Base-by-base conservation (phyloP, 2,329 filamentous ascomycete genomes). In the Raffaelea deltoideospora region DNA sequence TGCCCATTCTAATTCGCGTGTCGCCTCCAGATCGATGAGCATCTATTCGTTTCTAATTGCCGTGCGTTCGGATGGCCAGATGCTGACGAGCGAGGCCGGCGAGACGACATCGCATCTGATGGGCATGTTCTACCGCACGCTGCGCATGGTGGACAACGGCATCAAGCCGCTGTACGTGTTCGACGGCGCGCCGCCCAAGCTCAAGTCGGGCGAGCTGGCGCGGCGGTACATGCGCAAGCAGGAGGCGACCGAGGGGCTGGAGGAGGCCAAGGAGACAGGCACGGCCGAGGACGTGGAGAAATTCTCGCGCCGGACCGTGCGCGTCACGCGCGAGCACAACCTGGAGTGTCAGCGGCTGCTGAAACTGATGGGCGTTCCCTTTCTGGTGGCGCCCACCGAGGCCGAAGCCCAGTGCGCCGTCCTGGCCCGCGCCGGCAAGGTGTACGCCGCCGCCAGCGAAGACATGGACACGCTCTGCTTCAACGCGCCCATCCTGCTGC, bases 391-490 rank as follows among this genome's bases (percentile, higher is more conserved):
- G 0, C 90, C 90, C 0, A 98, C 90, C 0, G 90, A 98, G 58
- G 90, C 90, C 5, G 90, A 98, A 63, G 90, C 90, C 2, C 90
- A 98, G 56, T 98, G 90, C 55, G 90, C 90, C 3, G 80, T 79
- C 29, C 67, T 98, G 43, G 90, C 90, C 1, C 69, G 80, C 42
- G 87, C 83, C 5, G 88, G 86, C 27, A 96, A 96, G 61, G 90
- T 98, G 35, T 98, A 92, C 55, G 90, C 87, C 4, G 90, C 90
- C 17, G 90, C 90, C 3, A 93, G 83, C 45, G 90, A 98, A 60
- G 90, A 98, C 60, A 98, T 98, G 90, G 90, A 98, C 53, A 98
- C 90, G 0, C 64, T 98, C 38, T 96, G 88, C 51, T 98, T 98
- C 58, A 77, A 95, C 50, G 71, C 87, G 35, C 90, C 90, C 0